Evolutionary conservation across 2,329 filamentous ascomycete species (phyloP).

Genomic region (Xylaria sp.): DNA sequence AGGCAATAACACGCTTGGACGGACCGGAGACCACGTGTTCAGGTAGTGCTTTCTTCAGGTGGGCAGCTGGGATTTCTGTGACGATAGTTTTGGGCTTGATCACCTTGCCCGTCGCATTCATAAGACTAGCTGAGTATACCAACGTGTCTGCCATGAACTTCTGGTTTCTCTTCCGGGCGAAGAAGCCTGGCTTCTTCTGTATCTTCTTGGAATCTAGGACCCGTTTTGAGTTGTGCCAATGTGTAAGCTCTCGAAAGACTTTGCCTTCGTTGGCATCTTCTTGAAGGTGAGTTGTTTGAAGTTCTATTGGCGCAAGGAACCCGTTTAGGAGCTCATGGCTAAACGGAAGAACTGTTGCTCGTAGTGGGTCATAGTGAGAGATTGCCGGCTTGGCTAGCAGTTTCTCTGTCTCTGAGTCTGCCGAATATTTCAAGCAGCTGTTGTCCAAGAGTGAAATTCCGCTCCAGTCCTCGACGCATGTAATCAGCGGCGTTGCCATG

Average conservation of each 20-base stretch:
- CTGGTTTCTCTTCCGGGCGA: conserved; percentile 64
- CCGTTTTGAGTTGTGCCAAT: conserved; percentile 72
- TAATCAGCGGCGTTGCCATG: conserved; percentile 30
- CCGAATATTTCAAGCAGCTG: conserved; percentile 15
- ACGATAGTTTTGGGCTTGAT: conserved; percentile 75
- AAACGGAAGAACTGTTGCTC: conserved; percentile 56
- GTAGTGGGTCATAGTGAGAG: background rate
- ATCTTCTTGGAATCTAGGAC: conserved; percentile 56
- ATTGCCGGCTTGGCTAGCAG: background rate
- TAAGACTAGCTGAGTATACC: conserved; percentile 76
- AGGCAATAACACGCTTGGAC: background rate
- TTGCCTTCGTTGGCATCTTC: conserved; percentile 47
- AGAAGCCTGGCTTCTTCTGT: conserved; percentile 46
- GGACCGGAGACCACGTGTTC: conserved; percentile 26
- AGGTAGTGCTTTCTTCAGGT: conserved; percentile 25
- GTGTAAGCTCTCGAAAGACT: conserved; percentile 61
- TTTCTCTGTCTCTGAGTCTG: conserved; percentile 5
- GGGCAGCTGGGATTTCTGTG: conserved; percentile 53
- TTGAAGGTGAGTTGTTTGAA: conserved; percentile 48
- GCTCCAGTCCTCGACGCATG: conserved; percentile 28
- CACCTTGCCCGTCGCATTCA: conserved; percentile 69
- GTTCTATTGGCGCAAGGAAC: conserved; percentile 57
- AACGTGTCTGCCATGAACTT: conserved; percentile 74
- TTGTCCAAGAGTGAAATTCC: conserved; percentile 22
- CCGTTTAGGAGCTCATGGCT: conserved; percentile 59